Evolutionary conservation across 108 stramenopile species (phyloP).

Genomic region (Skeletonema potamos): DNA sequence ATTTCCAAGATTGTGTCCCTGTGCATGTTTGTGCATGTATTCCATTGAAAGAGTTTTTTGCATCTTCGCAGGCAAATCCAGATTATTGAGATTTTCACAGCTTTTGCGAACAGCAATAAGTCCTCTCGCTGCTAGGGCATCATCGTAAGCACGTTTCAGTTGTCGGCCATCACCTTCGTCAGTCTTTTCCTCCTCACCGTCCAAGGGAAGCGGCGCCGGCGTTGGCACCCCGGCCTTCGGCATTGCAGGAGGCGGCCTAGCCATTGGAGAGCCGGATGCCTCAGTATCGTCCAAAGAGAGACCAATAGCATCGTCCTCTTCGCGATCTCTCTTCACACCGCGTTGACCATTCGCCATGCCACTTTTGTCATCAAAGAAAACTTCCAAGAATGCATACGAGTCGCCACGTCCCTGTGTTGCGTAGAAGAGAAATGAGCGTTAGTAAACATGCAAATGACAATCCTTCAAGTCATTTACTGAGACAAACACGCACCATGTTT

Average conservation of each 20-base stretch:
- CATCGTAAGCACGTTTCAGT: constrained; percentile 86
- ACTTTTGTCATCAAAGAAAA: constrained; percentile 86
- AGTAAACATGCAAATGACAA: neutral
- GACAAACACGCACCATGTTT: constrained; percentile 64
- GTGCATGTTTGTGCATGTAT: constrained; percentile 70
- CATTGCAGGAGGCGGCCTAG: constrained; percentile 9
- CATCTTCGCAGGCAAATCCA: constrained; percentile 84
- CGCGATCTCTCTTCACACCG: constrained; percentile 72
- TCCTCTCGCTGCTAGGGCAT: constrained; percentile 86
- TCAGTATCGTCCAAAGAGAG: constrained; percentile 87
- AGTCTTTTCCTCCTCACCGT: constrained; percentile 12
- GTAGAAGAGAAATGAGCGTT: constrained; percentile 5
- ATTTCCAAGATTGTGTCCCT: constrained; percentile 42
- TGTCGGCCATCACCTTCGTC: constrained; percentile 55
- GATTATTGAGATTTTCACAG: constrained; percentile 85
- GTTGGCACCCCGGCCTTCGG: constrained; percentile 12
- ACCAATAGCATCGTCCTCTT: constrained; percentile 89
- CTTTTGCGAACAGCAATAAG: constrained; percentile 84
- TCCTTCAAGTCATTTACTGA: neutral
- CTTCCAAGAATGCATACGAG: constrained; percentile 92
- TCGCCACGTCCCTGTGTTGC: constrained; percentile 62
- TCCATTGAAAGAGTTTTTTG: constrained; percentile 86
- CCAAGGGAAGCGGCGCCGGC: constrained; percentile 43
- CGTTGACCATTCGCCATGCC: constrained; percentile 39
- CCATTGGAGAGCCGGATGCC: constrained; percentile 47